Base-by-base conservation (phyloP, 1,284 basidiomycete genomes). In the Pascua guehoae region DNA sequence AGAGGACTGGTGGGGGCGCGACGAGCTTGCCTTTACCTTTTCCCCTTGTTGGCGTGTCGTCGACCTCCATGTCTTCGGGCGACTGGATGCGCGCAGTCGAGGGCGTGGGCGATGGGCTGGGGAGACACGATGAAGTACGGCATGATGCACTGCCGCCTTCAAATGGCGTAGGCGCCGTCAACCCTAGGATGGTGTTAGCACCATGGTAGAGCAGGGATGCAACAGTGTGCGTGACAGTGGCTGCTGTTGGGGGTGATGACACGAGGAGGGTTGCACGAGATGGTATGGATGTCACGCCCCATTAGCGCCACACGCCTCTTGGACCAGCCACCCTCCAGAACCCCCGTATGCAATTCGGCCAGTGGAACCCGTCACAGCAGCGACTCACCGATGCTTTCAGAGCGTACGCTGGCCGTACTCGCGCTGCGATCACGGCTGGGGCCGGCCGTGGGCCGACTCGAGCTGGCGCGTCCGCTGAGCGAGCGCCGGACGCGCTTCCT, bases 401-500 rank as follows among this genome's bases (percentile, higher is more conserved):
- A 71, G 17, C 72, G 65, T 3, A 74, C 62, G 58, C 70, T 72
- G n/a, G 59, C 66, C 1, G 71, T 66, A 49, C 69, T 71, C 3
- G 65, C 65, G 49, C 66, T 68, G 45, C 73, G 65, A 9, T 57
- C 62, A 36, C 73, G 62, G 17, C 56, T 51, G 11, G 54, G 24
- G 18, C 32, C 50, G 39, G 2, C 62, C 59, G 5, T 57, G 59
- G 8, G 70, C 63, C 46, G 17, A 43, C 41, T 43, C 15, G 49
- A 37, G 41, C 49, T 50, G 40, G 49, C 43, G 49, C 49, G 49
- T 3, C 24, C 24, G 24, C 24, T 32, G 24, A 32, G 24, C 4
- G 24, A 32, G 24, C 24, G 24, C 24, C 69, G 64, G 48, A 69
- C 54, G 40, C 71, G 60, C 61, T 74, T 74, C 16, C 66, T 60